Conservation (phyloP, 257 asterid species). For the Fraxinus quadrangulata region DNA sequence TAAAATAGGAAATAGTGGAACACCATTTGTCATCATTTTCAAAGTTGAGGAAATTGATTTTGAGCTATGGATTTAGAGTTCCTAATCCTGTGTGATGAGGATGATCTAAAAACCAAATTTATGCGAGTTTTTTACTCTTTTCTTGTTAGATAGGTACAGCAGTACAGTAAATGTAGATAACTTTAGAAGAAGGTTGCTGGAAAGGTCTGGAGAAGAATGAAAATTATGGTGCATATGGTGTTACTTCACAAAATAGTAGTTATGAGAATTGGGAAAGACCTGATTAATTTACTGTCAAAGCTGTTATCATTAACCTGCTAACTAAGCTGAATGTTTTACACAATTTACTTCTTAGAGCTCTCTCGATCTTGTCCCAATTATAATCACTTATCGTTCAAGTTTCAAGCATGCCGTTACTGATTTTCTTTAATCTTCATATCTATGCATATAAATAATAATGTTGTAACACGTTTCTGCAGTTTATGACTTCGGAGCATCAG, state of each 20-base stretch:
- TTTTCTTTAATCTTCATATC: conserved; percentile 6
- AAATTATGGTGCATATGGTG: not conserved
- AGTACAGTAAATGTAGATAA: not conserved
- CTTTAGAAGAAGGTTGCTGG: not conserved
- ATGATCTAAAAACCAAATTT: not conserved
- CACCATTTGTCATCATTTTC: no score
- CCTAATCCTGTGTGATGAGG: no score
- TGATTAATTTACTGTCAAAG: not conserved
- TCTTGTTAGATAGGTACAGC: not conserved
- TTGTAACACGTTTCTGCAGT: conserved; percentile 46
- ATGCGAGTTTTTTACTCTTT: not conserved
- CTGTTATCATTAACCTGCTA: conserved; percentile 5
- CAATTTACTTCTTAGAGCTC: conserved; percentile 2
- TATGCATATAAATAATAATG: not conserved
- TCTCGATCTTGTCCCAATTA: not conserved
- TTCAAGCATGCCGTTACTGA: conserved; percentile 2
- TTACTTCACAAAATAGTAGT: not conserved
- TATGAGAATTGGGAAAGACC: not conserved
- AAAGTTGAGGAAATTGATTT: no score
- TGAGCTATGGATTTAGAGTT: no score
- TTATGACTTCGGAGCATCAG: conserved; percentile 93
- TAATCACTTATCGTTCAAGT: not conserved
- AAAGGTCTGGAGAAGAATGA: not conserved
- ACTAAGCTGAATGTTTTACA: not conserved
- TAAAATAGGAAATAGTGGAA: no score